These are phyloP conservation scores for Ceratobasidium sp. DNA, from an alignment of 1,284 basidiomycete species.

Conservation along the genomic window DNA sequence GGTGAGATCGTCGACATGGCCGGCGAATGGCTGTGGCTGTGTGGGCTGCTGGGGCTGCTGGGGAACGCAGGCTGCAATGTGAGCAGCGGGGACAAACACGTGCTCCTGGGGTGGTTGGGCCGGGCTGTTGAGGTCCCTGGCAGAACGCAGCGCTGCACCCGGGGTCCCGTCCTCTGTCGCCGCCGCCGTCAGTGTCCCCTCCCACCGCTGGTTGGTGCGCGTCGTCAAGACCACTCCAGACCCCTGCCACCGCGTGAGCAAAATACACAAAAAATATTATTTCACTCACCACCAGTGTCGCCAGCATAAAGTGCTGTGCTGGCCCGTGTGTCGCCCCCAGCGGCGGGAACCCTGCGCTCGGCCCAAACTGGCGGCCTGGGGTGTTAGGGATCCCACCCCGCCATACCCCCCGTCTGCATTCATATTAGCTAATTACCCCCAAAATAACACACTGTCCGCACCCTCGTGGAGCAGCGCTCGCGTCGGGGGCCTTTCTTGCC, in stretches of 20 bases:
- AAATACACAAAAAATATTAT: conserved; percentile 41
- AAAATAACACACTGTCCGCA: not conserved
- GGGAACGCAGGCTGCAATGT: conserved; percentile 72
- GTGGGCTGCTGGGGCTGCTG: conserved; percentile 49
- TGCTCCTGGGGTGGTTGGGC: conserved; percentile 68
- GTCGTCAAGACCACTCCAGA: conserved; percentile 72
- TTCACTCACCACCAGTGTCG: conserved; percentile 35
- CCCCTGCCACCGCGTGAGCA: conserved; percentile 56
- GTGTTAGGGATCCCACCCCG: conserved; percentile 2
- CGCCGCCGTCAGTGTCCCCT: conserved; percentile 70
- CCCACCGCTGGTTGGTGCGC: conserved; percentile 69
- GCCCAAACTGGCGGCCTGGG: conserved; percentile 31
- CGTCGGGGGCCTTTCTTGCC: not conserved
- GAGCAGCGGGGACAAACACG: conserved; percentile 68
- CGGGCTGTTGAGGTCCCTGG: conserved; percentile 67
- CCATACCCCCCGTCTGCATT: conserved; percentile 37
- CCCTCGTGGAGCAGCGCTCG: conserved; percentile 4
- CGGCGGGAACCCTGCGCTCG: conserved; percentile 13
- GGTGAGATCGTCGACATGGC: conserved; percentile 65
- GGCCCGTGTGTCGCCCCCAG: conserved; percentile 2
- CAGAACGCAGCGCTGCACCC: conserved; percentile 75
- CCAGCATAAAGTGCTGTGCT: conserved; percentile 34
- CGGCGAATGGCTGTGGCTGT: conserved; percentile 39
- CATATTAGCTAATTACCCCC: not conserved
- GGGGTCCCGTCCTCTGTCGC: conserved; percentile 64